Conservation (phyloP, 2,329 filamentous ascomycete genomes). For the Aspergillus arachidicola region DNA sequence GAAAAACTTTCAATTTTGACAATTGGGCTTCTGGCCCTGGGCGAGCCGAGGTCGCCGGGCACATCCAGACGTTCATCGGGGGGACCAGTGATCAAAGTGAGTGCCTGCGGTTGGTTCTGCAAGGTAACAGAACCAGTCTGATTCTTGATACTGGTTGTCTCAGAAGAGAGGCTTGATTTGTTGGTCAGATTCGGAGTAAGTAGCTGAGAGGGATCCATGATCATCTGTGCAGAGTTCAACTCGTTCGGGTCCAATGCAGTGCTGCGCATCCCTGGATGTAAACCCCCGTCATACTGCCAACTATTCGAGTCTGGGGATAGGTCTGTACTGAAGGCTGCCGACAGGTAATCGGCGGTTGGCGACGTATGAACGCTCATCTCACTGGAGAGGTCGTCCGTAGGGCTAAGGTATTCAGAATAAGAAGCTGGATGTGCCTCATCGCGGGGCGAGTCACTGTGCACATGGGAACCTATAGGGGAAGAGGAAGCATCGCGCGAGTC, state of each 20-base stretch:
- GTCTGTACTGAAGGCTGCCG: constrained; percentile 24
- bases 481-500: constrained; percentile 18
- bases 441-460: constrained; percentile 12
- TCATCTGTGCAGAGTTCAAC: constrained; percentile 19
- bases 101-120: constrained; percentile 23
- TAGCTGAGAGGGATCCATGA: constrained; percentile 31
- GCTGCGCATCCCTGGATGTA: constrained; percentile 6
- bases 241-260: constrained; percentile 10
- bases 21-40: constrained; percentile 44
- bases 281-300: constrained; percentile 14
- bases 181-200: constrained; percentile 36
- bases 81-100: constrained; percentile 29
- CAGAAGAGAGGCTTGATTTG: constrained; percentile 32
- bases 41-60: constrained; percentile 20
- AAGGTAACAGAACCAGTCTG: constrained; percentile 19
- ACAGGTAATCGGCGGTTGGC: constrained; percentile 25
- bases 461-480: constrained; percentile 15
- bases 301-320: constrained; percentile 16
- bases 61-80: constrained; percentile 28
- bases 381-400: constrained; percentile 31
- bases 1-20: constrained; percentile 48
- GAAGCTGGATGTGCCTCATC: constrained; percentile 22
- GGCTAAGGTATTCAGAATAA: constrained; percentile 33
- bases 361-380: constrained; percentile 33
- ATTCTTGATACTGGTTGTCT: constrained; percentile 15